These are phyloP conservation scores for Hypoxylon sp. DNA, from an alignment of 2,329 filamentous ascomycete genomes.

Conservation along the genomic window DNA sequence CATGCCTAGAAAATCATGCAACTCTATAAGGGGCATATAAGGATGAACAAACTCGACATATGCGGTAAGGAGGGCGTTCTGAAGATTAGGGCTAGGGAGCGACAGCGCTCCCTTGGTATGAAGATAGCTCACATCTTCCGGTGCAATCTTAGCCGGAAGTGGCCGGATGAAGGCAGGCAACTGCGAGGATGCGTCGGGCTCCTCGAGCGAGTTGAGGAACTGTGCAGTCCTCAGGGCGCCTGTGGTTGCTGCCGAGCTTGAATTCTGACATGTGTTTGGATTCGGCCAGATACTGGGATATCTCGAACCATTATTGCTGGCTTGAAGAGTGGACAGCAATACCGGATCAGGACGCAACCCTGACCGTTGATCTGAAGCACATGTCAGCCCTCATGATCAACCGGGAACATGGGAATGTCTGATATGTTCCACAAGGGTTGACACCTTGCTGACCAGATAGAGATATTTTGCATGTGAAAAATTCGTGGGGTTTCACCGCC, in stretches of 20 bases:
- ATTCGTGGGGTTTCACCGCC: constrained; percentile 41
- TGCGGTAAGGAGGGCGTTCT: constrained; percentile 84
- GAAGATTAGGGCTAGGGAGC: constrained; percentile 78
- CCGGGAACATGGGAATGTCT: constrained; percentile 25
- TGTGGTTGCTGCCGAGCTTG: constrained; percentile 44
- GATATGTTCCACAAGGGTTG: constrained; percentile 37
- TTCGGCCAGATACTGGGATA: constrained; percentile 56
- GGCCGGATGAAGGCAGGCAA: constrained; percentile 82
- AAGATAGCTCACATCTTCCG: constrained; percentile 87
- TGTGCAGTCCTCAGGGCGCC: constrained; percentile 60
- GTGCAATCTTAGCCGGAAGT: constrained; percentile 80
- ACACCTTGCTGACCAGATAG: constrained; percentile 28
- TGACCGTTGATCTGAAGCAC: constrained; percentile 53
- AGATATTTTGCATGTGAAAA: constrained; percentile 52
- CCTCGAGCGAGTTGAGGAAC: constrained; percentile 64
- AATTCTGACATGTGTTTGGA: constrained; percentile 50
- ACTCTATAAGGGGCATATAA: constrained; percentile 90
- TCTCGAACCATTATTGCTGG: constrained; percentile 50
- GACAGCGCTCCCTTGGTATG: constrained; percentile 86
- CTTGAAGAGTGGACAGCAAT: constrained; percentile 53
- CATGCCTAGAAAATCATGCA: constrained; percentile 71
- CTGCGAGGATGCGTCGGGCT: constrained; percentile 64
- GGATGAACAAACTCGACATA: constrained; percentile 94
- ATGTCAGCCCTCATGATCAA: constrained; percentile 50
- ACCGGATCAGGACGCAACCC: constrained; percentile 53